Evolutionary conservation across 805 yeast species (phyloP), one percentile per base, ranked within the genome.

Genomic region (Wickerhamiella occidentalis): DNA sequence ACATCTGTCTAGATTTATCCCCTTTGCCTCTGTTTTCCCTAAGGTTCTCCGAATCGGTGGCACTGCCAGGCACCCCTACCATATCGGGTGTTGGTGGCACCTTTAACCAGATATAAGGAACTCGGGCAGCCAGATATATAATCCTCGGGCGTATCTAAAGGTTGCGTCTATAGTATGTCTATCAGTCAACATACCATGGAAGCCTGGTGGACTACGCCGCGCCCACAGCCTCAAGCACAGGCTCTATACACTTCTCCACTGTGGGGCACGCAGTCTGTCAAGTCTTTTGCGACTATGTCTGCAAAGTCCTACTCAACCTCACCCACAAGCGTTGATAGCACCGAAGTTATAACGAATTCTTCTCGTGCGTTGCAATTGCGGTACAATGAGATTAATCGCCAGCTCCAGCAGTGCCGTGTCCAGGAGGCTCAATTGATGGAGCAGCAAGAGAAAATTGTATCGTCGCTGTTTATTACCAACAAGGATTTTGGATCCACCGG

Each of bases 381-480:
- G 7, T 45, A 45, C 28, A 29, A 36, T 12, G 48, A 45, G 37
- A 28, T 45, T 21, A 13, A 23, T 7, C 17, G 23, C 8, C 42
- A 45, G 48, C 37, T 45, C 22, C 19, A 45, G 37, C 43, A 45
- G n/a, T 45, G 48, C 43, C 48, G 29, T 11, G 19, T 15, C 7
- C n/a, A 19, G 43, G 48, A 45, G 43, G 25, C 28, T 3, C 37
- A 45, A 19, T 29, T 45, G 4, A 23, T 22, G 21, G 37, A 26
- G 12, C 42, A 36, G 36, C 41, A 28, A 9, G 35, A 37, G 36
- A 25, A 21, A 28, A 18, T 45, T 11, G 43, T 45, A 3, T 1
- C 21, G 4, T 29, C 29, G 5, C 25, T 45, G 5, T 29, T 45
- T 8, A 35, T 45, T 3, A 35, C 18, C 37, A 7, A 15, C 36